Conservation (phyloP, 2,329 filamentous ascomycete genomes). For the Penicillium brevicompactum region DNA sequence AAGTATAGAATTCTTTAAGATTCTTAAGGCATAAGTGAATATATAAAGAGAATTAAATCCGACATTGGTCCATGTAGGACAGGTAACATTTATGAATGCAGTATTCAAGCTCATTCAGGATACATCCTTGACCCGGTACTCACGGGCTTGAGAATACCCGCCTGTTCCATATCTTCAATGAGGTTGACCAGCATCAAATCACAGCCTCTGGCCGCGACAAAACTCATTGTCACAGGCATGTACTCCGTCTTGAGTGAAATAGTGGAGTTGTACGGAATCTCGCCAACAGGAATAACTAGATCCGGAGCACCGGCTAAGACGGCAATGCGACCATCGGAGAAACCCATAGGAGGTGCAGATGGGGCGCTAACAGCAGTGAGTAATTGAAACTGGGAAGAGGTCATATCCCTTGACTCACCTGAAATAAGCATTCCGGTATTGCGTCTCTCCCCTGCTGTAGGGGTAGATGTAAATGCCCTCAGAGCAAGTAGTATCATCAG, state of each 20-base stretch:
- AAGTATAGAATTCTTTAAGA: not conserved
- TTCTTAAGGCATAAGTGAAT: not conserved
- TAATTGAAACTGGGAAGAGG: not conserved
- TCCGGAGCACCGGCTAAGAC: conserved; percentile 30
- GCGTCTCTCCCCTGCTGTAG: conserved; percentile 17
- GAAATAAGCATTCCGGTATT: conserved; percentile 24
- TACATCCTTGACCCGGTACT: conserved; percentile 26
- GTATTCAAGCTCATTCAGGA: not conserved
- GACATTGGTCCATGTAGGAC: not conserved
- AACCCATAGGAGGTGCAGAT: conserved; percentile 23
- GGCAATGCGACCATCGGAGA: conserved; percentile 22
- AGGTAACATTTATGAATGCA: too few relatives aligned
- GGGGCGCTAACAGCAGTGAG: conserved; percentile 7
- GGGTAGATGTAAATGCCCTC: conserved; percentile 34
- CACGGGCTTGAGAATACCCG: conserved; percentile 29
- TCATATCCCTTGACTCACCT: not conserved
- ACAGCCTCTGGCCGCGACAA: conserved; percentile 33
- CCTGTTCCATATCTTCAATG: conserved; percentile 26
- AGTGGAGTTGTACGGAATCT: conserved; percentile 27
- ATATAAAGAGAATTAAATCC: not conserved
- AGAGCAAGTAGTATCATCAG: conserved; percentile 31
- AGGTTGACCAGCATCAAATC: conserved; percentile 35
- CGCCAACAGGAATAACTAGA: conserved; percentile 30
- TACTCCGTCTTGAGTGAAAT: conserved; percentile 31
- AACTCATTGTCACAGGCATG: conserved; percentile 36